Percentiles rank a stretch among this genome's conserved stretches.
Evolutionary conservation across 208 protist species (phyloP).

Genomic region (Trypanosomatidae sp.): DNA sequence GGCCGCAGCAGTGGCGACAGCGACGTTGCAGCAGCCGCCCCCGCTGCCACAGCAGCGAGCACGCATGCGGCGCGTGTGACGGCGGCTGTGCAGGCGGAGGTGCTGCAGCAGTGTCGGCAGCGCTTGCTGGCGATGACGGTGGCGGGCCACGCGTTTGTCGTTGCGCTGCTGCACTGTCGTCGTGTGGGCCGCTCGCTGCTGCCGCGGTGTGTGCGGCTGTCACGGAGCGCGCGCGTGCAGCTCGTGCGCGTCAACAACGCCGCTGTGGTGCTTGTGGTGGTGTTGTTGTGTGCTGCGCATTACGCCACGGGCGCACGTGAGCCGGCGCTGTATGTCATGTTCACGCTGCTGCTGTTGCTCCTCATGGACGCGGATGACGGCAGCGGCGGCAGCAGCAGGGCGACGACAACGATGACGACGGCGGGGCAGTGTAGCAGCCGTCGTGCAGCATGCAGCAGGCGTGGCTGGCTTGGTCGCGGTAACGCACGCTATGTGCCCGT

Average conservation of each 20-base stretch:
- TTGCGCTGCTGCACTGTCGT: conserved; percentile 52
- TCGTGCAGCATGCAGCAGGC: no score
- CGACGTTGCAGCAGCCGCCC: no score
- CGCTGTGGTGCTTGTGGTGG: conserved; percentile 24
- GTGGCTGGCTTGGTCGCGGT: no score
- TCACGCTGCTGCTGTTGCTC: conserved; percentile 49
- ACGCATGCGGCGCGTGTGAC: conserved; percentile 9
- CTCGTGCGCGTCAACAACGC: conserved; percentile 43
- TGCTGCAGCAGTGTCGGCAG: conserved; percentile 40
- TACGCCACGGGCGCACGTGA: conserved; percentile 43
- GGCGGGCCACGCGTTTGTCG: conserved; percentile 35
- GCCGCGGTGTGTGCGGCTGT: conserved; percentile 20
- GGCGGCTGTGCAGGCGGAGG: conserved; percentile 32
- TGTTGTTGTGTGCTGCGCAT: conserved; percentile 32
- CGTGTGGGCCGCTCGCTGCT: conserved; percentile 38
- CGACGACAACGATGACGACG: no score
- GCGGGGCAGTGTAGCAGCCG: no score
- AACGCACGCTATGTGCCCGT: no score
- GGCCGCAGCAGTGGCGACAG: no score
- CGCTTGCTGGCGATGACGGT: conserved; percentile 34
- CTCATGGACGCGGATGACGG: conserved; percentile 41
- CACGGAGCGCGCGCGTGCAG: conserved; percentile 7
- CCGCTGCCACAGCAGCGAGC: no score
- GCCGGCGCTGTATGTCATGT: conserved; percentile 40
- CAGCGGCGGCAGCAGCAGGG: not conserved